Base-by-base conservation (phyloP, 2,329 filamentous ascomycete genomes). In the Aspergillus oerlinghausenensis region DNA sequence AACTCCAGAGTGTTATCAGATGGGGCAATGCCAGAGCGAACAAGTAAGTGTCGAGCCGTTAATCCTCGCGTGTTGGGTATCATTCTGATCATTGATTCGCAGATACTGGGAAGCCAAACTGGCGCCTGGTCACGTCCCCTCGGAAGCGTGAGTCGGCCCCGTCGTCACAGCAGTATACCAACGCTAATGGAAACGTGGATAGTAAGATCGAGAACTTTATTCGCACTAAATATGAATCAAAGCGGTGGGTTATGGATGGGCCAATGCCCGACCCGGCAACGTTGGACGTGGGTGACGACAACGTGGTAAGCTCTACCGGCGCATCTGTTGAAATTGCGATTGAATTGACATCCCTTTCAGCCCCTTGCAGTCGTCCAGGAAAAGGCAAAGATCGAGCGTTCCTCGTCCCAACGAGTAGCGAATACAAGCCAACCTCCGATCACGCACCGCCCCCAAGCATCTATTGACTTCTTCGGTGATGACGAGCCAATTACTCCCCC, bases 161-260 rank as follows among this genome's bases (percentile, higher is more conserved):
- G 29, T 45, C 11, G 23, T 52, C 14, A 19, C 29, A 21, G 17
- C 11, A 2, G n/a, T 32, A 26, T 23, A 50, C 25, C 21, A 49
- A 54, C 58, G 42, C 63, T 67, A 35, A 67, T 47, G 14, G 2
- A 17, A 21, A 26, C 2, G 8, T 23, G 23, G 35, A 54, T 58
- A 84, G 81, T 64, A 99, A 99, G 82, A 97, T 99, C 67, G 94
- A 99, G 82, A 99, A 97, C 80, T 99, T 99, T 71, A 97, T 99
- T 68, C 87, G 94, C 64, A 99, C 95, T 55, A 99, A 99, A 77
- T 99, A 99, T 75, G 94, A 99, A 74, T 89, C 94, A 54, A 97
- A 96, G 84, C 84, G 95, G 78, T 99, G 94, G 94, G 89, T 92
- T n/a, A 97, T 97, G 92, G 94, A 99, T 59, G 94, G 94, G 1